Base-by-base conservation (phyloP, 805 yeast genomes). In the Diddensiella caesifluorescens region DNA sequence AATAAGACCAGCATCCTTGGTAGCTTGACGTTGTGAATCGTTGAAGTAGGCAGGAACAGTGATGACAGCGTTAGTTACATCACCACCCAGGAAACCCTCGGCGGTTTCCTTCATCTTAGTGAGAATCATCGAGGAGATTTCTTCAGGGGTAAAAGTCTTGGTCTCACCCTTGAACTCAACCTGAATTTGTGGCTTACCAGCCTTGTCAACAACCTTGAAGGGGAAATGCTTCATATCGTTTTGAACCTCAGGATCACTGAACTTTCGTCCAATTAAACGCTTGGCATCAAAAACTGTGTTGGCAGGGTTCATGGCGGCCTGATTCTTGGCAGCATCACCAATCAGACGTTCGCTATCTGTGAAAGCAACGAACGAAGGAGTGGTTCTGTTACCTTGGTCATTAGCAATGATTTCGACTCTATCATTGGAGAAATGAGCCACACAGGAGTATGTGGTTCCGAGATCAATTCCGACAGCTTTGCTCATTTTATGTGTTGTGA, bases 261-360 rank as follows among this genome's bases (percentile, higher is more conserved):
- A 85, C 62, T 85, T 77, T 71, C 80, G 79, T 55, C 94, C 95
- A 63, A 89, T 89, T 63, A 89, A 77, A 73, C 97, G 83, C 75
- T 89, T 89, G 59, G 95, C 95, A 60, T 89, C 97, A 60, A 89
- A 89, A 48, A 89, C 89, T 34, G 97, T 89, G 76, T 89, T 89
- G 47, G 71, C 54, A 41, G 97, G 97, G 72, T 90, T 90, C 80
- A 89, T 84, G 53, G 97, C 95, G 44, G 95, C 95, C 73, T 90
- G 97, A 70, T 90, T 89, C 80, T 90, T 90, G 48, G 97, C 97
- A 55, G 97, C 95, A 70, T 88, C 96, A 68, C 96, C 96, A 57
- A 88, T 88, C 59, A 88, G 75, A 71, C 96, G 83, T 72, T 90
- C 97, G 30, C 89, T 76, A 62, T 87, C 96, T 22, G 95, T 87